These are phyloP conservation scores for Eimeria praecox DNA, from an alignment of 169 alveolate species.

Conservation along the genomic window DNA sequence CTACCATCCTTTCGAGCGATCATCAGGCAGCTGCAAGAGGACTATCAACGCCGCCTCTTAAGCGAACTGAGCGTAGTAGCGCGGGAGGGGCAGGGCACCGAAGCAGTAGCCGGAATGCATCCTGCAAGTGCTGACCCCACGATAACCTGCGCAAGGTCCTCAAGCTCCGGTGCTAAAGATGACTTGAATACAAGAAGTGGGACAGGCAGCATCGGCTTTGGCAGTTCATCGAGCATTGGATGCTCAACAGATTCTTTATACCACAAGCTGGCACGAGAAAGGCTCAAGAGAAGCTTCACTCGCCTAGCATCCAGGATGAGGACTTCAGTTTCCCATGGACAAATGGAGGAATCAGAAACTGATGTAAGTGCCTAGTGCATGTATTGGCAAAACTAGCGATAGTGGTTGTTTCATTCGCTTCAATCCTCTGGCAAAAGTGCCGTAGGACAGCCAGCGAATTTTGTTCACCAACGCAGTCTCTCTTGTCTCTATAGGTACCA, in stretches of 20 bases:
- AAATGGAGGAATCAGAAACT: not conserved
- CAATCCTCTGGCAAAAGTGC: not conserved
- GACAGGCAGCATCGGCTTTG: not conserved
- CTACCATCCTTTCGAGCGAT: constrained; percentile 12
- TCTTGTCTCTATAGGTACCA: not conserved
- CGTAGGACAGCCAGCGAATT: not conserved
- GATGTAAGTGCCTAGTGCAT: not conserved
- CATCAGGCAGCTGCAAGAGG: constrained; percentile 1
- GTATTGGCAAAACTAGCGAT: not conserved
- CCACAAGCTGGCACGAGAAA: constrained; percentile 34
- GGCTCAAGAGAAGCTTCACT: constrained; percentile 47
- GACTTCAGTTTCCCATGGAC: not conserved
- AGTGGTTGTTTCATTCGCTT: not conserved
- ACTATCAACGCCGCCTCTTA: not conserved
- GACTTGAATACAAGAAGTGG: not conserved
- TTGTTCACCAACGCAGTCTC: not conserved
- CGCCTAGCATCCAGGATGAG: not conserved
- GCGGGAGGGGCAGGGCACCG: not conserved
- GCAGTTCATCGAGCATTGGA: not conserved
- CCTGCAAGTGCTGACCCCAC: not conserved
- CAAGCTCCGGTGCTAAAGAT: not conserved
- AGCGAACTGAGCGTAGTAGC: not conserved
- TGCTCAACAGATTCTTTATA: not conserved
- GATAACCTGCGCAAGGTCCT: not conserved
- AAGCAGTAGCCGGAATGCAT: not conserved